Evolutionary conservation across 2,329 filamentous ascomycete species (phyloP).

Genomic region (Colletotrichum sp.): DNA sequence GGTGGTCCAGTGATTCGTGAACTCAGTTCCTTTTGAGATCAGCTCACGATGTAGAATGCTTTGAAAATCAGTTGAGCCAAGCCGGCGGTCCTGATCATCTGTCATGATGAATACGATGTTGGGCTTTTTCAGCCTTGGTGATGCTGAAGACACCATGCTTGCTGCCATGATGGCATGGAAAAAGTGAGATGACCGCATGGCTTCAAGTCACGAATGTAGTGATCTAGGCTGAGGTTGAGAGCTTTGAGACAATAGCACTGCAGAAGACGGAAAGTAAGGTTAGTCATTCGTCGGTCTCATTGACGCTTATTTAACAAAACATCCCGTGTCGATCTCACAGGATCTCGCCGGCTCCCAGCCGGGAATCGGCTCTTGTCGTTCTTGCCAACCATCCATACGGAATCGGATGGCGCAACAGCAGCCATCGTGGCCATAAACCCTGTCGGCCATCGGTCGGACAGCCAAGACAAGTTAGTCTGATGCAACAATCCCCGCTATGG

Average conservation of each 20-base stretch:
- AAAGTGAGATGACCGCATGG: neutral
- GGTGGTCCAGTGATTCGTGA: slow-evolving; percentile 31
- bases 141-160: neutral
- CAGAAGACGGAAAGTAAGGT: too few relatives aligned
- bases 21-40: slow-evolving; percentile 27
- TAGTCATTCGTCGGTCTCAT: too few relatives aligned
- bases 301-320: neutral
- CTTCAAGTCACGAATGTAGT: accelerated
- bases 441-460: too few relatives aligned
- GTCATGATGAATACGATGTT: slow-evolving; percentile 29
- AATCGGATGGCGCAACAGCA: too few relatives aligned
- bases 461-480: too few relatives aligned
- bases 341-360: too few relatives aligned
- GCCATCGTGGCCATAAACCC: too few relatives aligned
- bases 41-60: slow-evolving; percentile 24
- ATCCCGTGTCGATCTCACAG: neutral
- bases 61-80: slow-evolving; percentile 24
- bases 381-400: too few relatives aligned
- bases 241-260: accelerated
- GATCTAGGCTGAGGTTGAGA: accelerated
- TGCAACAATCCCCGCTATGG: too few relatives aligned
- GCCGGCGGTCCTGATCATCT: slow-evolving; percentile 26
- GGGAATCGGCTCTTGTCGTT: too few relatives aligned
- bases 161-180: neutral
- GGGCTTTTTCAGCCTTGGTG: neutral